Evolutionary conservation across 345 rosid species (phyloP), one percentile per base, ranked within the genome.

Genomic region (Ceriops tagal): DNA sequence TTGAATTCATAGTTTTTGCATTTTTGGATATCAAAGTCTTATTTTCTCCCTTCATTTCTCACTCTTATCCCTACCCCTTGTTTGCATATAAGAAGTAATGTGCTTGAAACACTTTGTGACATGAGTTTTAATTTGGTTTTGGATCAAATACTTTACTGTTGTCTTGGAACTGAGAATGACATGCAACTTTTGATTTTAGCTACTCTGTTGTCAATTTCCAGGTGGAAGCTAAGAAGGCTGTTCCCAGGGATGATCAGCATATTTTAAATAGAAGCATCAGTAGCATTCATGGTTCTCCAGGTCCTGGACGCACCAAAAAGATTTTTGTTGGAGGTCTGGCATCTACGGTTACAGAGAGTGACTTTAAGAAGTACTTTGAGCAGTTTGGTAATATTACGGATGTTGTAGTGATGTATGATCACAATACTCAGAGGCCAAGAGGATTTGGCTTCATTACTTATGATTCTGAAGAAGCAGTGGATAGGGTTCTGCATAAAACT

Each of bases 141-240:
- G 28, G 26, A 13, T 55, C 47, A 15, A 20, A 37, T 39, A 61
- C 66, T n/a, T 22, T 53, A 27, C 59, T 39, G 71, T 55, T 47
- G 2, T 55, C 60, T 46, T 62, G 71, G 43, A 62, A 56, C 26
- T 58, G 46, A 11, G 75, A 73, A 71, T 61, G 53, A 66, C 21
- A 28, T 57, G 52, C 24, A 70, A 55, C 66, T 58, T 67, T 67
- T 63, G 19, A 61, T 68, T 73, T 43, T 57, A 39, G 27, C 55
- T 64, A 13, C 22, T 64, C 18, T 58, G 2, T 73, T 69, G 32
- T 69, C 65, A 31, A 68, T 65, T 72, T 83, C 73, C 85, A 91
- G 98, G 98, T 93, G 30, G 98, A 93, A 79, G 98, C 98, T 51
- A 93, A 93, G 87, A 93, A 89, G 81, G 97, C 97, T 49, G 96